Evolutionary conservation across 495 filamentous ascomycete genomes (phyloP).

Genomic region (Xylaria flabelliformis): DNA sequence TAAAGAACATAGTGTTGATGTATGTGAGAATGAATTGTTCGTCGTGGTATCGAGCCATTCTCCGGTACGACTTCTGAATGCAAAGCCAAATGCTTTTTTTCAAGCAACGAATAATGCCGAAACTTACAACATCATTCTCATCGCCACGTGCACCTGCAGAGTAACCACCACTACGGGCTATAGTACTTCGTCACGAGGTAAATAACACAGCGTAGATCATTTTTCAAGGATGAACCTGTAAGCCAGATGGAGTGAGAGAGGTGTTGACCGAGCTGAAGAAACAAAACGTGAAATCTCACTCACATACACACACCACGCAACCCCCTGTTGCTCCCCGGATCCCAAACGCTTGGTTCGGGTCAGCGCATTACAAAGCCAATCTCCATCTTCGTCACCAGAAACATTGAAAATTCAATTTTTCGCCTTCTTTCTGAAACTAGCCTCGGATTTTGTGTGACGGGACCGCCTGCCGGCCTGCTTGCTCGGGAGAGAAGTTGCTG

Average conservation of each 20-base stretch:
- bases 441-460: constrained; percentile 4
- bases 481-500: background rate
- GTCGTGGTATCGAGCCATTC: background rate
- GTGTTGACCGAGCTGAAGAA: constrained; percentile 19
- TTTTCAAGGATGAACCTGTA: constrained; percentile 8
- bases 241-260: background rate
- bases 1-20: background rate
- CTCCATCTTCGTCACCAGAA: background rate
- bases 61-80: background rate
- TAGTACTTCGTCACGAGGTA: constrained; percentile 11
- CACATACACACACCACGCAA: background rate
- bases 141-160: constrained; percentile 17
- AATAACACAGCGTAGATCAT: constrained; percentile 1
- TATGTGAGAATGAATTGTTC: background rate
- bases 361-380: constrained; percentile 20
- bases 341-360: constrained; percentile 19
- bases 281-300: background rate
- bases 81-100: background rate
- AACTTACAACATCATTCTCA: constrained; percentile 8
- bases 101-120: background rate
- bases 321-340: constrained; percentile 11
- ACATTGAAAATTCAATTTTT: background rate
- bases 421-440: constrained; percentile 17
- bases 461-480: background rate
- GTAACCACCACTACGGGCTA: constrained; percentile 3